Percentiles rank a stretch among this genome's conserved stretches.
These are phyloP conservation scores for Pythium biforme DNA, from an alignment of 352 stramenopile genomes.

Conservation along the genomic window DNA sequence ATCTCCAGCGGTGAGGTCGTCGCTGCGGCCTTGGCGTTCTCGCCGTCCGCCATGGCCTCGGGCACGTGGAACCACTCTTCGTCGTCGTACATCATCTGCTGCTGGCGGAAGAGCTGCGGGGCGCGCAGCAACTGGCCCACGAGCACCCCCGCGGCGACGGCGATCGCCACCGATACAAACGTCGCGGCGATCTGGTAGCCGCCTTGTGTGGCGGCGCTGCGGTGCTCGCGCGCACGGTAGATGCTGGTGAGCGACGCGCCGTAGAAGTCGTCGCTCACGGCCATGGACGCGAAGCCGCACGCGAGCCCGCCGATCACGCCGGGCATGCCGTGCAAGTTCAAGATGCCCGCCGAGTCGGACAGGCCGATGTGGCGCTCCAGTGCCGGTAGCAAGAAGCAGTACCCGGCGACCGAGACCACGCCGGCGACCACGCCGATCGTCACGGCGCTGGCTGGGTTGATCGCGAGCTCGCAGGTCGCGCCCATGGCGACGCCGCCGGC, in stretches of 20 bases:
- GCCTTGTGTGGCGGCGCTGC: constrained; percentile 40
- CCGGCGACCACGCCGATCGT: constrained; percentile 48
- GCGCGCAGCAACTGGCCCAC: constrained; percentile 46
- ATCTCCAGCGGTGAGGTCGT: background rate
- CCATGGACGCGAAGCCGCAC: constrained; percentile 51
- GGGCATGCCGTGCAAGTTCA: constrained; percentile 82
- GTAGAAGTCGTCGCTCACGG: constrained; percentile 51
- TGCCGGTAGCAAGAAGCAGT: constrained; percentile 39
- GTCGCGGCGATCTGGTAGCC: constrained; percentile 65
- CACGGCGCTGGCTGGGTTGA: constrained; percentile 54
- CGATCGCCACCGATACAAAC: constrained; percentile 43
- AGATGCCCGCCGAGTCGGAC: constrained; percentile 49
- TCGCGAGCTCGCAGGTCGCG: constrained; percentile 60
- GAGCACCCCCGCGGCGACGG: constrained; percentile 28
- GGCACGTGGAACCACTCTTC: constrained; percentile 69
- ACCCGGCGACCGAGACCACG: constrained; percentile 44
- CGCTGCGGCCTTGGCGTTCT: background rate
- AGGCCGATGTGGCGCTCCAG: constrained; percentile 42
- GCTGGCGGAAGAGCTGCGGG: constrained; percentile 46
- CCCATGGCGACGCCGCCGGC: constrained; percentile 84
- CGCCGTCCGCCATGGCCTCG: constrained; percentile 5
- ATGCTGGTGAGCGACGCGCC: constrained; percentile 42
- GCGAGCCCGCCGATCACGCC: constrained; percentile 59
- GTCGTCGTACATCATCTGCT: constrained; percentile 62
- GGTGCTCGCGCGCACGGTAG: constrained; percentile 45